Evolutionary conservation across 208 protist species (phyloP), one percentile per base, ranked within the genome.

Genomic region (Phytomonas francai): DNA sequence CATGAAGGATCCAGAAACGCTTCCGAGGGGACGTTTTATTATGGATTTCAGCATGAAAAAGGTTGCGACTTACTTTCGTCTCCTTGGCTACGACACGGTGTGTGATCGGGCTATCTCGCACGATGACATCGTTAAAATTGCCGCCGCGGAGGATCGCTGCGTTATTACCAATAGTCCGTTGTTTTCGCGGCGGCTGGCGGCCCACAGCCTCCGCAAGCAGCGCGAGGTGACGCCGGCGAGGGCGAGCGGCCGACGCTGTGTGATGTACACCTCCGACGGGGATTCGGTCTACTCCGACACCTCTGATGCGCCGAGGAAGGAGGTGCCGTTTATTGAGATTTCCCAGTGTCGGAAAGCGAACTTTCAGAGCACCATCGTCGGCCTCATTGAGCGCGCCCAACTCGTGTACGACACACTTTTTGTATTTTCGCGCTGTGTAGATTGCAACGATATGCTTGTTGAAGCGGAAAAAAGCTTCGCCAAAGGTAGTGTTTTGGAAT

Each of bases 31-130:
- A 29, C 68, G 74, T 19, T 93, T 93, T 62, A 63, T 88, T 19
- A 87, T 93, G 78, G 84, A 93, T 71, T 88, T 76, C 51, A 90
- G 82, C 79, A 73, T 93, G 73, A 72, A 80, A 63, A 85, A 85
- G 36, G 72, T 93, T 9, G 87, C 84, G 62, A 93, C 87, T 69
- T 87, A 93, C 63, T 73, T 93, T 42, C 81, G 87, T 22, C 65
- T 93, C 45, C 73, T 93, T 0, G 87, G 84, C 60, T 93, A 93
- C 73, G 83, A 87, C 65, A 81, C 79, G 22, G 59, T 85, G 14
- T 93, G 87, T 71, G 70, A 77, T 39, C 68, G 60, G 1, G 54
- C 60, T n/a, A 63, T 89, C 19, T 66, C 74, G 27, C 84, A 88
- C 36, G 25, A 59, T 6, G 33, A 79, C 25, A 65, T 92, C 12